A percentile compares a stretch with the other conserved stretches of the same genome.
These are phyloP conservation scores for Hymenoscyphus repandus DNA, from an alignment of 2,329 filamentous ascomycete species.

Conservation along the genomic window DNA sequence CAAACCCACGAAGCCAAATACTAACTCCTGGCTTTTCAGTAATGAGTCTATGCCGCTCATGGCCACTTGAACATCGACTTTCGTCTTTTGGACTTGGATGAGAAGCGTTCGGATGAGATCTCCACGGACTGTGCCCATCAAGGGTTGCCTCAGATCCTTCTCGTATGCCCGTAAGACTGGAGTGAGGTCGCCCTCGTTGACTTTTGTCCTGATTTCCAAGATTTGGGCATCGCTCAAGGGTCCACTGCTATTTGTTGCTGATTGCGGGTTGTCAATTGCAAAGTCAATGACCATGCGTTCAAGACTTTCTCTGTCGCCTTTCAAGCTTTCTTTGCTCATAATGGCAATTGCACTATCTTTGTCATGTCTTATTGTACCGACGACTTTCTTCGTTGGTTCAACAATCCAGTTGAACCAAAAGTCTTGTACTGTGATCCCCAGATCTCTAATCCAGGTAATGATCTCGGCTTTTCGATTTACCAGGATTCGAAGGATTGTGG, in stretches of 20 bases:
- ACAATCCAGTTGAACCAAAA: conserved; percentile 98
- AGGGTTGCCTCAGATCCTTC: conserved; percentile 74
- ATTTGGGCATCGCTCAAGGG: conserved; percentile 65
- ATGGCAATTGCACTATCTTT: conserved; percentile 90
- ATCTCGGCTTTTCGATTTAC: conserved; percentile 73
- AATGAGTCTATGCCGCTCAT: conserved; percentile 93
- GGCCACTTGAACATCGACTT: conserved; percentile 94
- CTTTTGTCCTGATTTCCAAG: conserved; percentile 67
- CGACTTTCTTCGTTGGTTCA: conserved; percentile 74
- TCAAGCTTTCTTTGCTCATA: conserved; percentile 88
- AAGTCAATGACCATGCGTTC: conserved; percentile 99
- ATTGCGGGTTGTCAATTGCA: conserved; percentile 72
- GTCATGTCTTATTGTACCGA: conserved; percentile 90
- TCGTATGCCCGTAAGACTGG: conserved; percentile 90
- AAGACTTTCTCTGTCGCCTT: conserved; percentile 83
- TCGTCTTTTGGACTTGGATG: conserved; percentile 98
- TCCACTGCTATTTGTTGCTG: conserved; percentile 41
- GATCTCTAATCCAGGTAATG: conserved; percentile 69
- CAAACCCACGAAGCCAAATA: conserved; percentile 94
- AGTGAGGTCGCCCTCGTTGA: conserved; percentile 88
- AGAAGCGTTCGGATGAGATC: conserved; percentile 85
- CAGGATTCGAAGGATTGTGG: conserved; percentile 76
- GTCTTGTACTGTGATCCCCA: conserved; percentile 74
- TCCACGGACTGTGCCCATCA: conserved; percentile 76
- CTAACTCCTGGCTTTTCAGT: conserved; percentile 90